Percentiles rank a stretch among this genome's conserved stretches.
These are phyloP conservation scores for Metschnikowia amazonensis DNA, from an alignment of 805 yeast genomes.

Conservation along the genomic window DNA sequence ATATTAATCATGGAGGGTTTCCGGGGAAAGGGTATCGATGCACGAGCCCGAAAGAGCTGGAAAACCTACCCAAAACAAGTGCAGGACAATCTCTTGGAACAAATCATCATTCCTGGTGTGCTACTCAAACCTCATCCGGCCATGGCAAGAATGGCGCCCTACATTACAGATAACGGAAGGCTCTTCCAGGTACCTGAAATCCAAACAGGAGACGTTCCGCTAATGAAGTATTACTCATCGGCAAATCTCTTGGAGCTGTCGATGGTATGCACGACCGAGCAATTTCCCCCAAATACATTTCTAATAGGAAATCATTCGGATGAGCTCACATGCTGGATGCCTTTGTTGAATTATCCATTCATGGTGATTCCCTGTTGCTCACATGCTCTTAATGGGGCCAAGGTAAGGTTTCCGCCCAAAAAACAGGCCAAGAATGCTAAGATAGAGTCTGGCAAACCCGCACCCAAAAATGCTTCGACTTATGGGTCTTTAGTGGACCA, in stretches of 20 bases:
- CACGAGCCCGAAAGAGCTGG: conserved; percentile 89
- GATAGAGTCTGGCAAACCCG: neutral
- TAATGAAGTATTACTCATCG: conserved; percentile 55
- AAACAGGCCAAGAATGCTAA: conserved; percentile 10
- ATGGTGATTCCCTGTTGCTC: conserved; percentile 95
- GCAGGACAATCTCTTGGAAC: conserved; percentile 58
- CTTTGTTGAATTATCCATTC: conserved; percentile 80
- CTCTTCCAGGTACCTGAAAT: conserved; percentile 50
- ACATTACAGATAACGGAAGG: conserved; percentile 57
- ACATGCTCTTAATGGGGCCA: conserved; percentile 76
- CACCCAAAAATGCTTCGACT: conserved; percentile 45
- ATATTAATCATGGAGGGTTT: conserved; percentile 76
- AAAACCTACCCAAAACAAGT: conserved; percentile 62
- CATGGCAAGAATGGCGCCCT: conserved; percentile 49
- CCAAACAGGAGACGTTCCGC: conserved; percentile 28
- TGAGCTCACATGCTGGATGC: conserved; percentile 94
- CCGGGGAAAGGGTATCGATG: conserved; percentile 82
- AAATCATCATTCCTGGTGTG: conserved; percentile 76
- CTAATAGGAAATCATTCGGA: conserved; percentile 94
- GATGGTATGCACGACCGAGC: conserved; percentile 54
- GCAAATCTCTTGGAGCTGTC: conserved; percentile 47
- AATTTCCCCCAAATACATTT: conserved; percentile 69
- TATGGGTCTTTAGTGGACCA: conserved; percentile 87
- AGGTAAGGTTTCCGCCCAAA: conserved; percentile 56
- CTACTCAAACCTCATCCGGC: conserved; percentile 69